Conservation (phyloP, 805 yeast species). For the Starmerella sirachaensis region DNA sequence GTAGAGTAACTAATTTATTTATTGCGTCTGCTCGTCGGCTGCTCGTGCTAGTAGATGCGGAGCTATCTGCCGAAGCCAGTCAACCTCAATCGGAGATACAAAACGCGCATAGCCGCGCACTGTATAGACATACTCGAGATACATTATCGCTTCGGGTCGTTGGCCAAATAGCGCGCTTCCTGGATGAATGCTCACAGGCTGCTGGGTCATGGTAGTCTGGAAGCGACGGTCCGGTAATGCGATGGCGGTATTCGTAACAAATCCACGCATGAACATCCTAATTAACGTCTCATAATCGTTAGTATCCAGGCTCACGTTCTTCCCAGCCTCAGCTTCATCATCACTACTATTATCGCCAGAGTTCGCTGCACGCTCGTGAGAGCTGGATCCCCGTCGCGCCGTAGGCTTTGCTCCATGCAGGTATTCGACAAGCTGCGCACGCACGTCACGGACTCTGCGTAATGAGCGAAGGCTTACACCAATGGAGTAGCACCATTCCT, state of each 20-base stretch:
- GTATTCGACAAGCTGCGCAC: conserved; percentile 63
- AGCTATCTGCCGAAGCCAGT: conserved; percentile 45
- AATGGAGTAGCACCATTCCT: conserved; percentile 73
- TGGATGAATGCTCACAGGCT: conserved; percentile 78
- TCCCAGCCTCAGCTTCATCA: conserved; percentile 3
- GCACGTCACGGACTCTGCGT: conserved; percentile 60
- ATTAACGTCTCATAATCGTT: conserved; percentile 48
- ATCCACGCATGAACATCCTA: conserved; percentile 75
- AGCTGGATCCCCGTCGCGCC: neutral
- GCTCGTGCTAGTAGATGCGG: conserved; percentile 20
- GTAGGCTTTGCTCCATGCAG: conserved; percentile 25
- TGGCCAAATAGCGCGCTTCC: conserved; percentile 78
- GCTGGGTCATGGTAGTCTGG: conserved; percentile 68
- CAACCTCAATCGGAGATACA: conserved; percentile 68
- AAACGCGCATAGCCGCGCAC: conserved; percentile 84
- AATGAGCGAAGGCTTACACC: conserved; percentile 70
- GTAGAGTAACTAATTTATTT: neutral
- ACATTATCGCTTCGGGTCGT: conserved; percentile 77
- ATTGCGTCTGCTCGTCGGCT: conserved; percentile 2
- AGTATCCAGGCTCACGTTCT: neutral
- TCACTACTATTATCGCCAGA: neutral
- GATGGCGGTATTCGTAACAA: conserved; percentile 76
- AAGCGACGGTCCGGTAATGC: conserved; percentile 92
- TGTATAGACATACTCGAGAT: conserved; percentile 86
- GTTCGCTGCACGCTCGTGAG: neutral